These are phyloP conservation scores for Cinnamomum micranthum DNA, from an alignment of 164 flowering plant species.

Conservation along the genomic window DNA sequence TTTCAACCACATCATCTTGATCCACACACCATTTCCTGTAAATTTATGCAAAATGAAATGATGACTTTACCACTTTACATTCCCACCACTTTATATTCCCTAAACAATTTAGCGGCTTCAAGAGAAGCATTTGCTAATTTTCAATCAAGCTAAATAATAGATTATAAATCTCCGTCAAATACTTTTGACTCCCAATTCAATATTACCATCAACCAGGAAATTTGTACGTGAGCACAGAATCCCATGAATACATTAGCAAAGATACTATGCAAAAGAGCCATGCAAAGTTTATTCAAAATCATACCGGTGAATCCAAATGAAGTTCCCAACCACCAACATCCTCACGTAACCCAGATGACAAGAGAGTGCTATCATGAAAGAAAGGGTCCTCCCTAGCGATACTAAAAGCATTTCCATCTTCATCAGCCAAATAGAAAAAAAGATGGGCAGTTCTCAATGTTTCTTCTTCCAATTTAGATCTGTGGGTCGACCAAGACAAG, in stretches of 20 bases:
- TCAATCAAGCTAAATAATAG: no score
- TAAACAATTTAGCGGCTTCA: no score
- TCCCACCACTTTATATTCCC: no score
- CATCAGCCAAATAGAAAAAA: conserved; percentile 95
- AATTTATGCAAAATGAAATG: no score
- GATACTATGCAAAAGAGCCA: not conserved
- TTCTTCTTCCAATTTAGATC: conserved; percentile 40
- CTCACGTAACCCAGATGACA: conserved; percentile 62
- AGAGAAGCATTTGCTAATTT: no score
- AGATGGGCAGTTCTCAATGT: conserved; percentile 50
- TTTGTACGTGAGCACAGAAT: not conserved
- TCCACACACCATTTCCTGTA: no score
- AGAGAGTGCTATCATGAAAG: conserved; percentile 39
- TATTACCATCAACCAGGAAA: not conserved
- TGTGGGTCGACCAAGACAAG: conserved; percentile 21
- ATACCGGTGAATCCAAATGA: conserved; percentile 70
- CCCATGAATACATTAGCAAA: not conserved
- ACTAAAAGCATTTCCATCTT: conserved; percentile 56
- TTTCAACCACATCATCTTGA: no score
- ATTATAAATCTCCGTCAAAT: no score
- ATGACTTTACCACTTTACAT: no score
- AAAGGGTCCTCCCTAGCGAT: conserved; percentile 35
- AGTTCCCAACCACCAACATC: conserved; percentile 88
- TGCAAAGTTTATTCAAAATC: not conserved
- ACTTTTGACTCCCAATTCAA: not conserved